phyloP scores from a whole-genome alignment of 2,329 filamentous ascomycete genomes.

The Penicillium crustosum region DNA sequence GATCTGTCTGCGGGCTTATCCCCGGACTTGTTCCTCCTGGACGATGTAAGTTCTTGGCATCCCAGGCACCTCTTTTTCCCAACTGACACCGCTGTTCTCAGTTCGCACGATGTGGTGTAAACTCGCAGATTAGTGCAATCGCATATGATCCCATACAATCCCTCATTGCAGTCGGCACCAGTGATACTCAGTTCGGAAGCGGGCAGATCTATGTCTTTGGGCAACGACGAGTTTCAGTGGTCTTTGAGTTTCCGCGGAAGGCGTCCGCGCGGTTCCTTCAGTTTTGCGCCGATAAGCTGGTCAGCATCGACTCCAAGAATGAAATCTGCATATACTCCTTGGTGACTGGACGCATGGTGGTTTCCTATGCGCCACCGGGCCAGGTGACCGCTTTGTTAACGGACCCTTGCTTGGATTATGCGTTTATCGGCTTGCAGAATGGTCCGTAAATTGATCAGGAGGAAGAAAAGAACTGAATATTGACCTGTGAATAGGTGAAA shows the following conservation, averaged over 20 bases:
- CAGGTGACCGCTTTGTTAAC: slow-evolving; percentile 71
- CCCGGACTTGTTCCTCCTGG: slow-evolving; percentile 74
- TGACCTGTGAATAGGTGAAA: slow-evolving; percentile 57
- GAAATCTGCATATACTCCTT: slow-evolving; percentile 84
- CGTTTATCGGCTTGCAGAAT: slow-evolving; percentile 76
- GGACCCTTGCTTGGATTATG: slow-evolving; percentile 92
- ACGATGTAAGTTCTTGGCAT: slow-evolving; percentile 62
- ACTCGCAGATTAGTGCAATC: slow-evolving; percentile 71
- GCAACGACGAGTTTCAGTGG: slow-evolving; percentile 73
- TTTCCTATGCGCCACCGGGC: slow-evolving; percentile 73
- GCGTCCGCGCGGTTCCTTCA: slow-evolving; percentile 75
- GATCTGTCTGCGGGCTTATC: slow-evolving; percentile 82
- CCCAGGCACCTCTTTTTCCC: slow-evolving; percentile 26
- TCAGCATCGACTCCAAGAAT: slow-evolving; percentile 82
- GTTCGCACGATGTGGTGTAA: slow-evolving; percentile 76
- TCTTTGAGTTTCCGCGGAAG: slow-evolving; percentile 67
- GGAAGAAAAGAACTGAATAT: background rate
- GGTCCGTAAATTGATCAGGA: slow-evolving; percentile 44
- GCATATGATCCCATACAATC: slow-evolving; percentile 94
- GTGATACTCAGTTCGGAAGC: slow-evolving; percentile 78
- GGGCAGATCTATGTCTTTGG: slow-evolving; percentile 91
- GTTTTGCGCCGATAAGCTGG: slow-evolving; percentile 81
- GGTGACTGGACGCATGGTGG: slow-evolving; percentile 64
- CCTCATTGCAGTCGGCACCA: slow-evolving; percentile 86
- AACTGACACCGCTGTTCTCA: slow-evolving; percentile 27